Percentiles rank a stretch among this genome's conserved stretches.
phyloP scores from a whole-genome alignment of 176 grass and related monocot genomes.

The Aechmea fasciata region DNA sequence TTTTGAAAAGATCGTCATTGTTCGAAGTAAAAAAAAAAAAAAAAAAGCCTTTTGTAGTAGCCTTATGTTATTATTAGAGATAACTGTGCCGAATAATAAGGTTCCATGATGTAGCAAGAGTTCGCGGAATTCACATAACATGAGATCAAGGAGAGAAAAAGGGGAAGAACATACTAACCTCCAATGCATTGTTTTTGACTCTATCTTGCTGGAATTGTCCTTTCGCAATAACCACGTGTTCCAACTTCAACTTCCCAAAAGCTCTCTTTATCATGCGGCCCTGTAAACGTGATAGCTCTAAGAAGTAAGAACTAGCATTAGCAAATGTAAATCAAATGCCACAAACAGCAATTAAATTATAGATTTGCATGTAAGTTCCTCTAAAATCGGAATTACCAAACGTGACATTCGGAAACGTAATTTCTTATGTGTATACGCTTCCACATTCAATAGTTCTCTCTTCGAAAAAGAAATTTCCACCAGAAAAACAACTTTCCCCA shows the following conservation, averaged over 20 bases:
- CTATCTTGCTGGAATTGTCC: constrained; percentile 82
- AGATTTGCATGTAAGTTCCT: too few relatives aligned
- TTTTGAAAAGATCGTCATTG: too few relatives aligned
- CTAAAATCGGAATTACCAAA: too few relatives aligned
- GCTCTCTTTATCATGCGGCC: constrained; percentile 82
- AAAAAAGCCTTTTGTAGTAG: too few relatives aligned
- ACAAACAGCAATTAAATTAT: too few relatives aligned
- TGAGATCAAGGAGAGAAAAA: neutral
- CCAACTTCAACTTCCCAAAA: constrained; percentile 80
- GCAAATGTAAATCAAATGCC: neutral
- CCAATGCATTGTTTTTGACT: constrained; percentile 47
- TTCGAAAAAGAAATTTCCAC: neutral
- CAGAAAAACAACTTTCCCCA: neutral
- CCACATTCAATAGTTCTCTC: too few relatives aligned
- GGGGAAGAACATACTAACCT: constrained; percentile 20
- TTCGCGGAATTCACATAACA: neutral
- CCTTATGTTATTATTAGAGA: neutral
- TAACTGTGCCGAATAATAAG: too few relatives aligned
- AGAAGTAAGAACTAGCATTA: neutral
- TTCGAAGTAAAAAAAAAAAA: neutral
- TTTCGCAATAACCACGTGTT: constrained; percentile 89
- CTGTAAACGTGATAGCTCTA: constrained; percentile 27
- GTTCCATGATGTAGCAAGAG: too few relatives aligned
- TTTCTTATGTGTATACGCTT: too few relatives aligned
- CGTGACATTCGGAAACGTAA: too few relatives aligned